Base-by-base conservation (phyloP, 306 rosid species). In the Erythrophleum fordii region DNA sequence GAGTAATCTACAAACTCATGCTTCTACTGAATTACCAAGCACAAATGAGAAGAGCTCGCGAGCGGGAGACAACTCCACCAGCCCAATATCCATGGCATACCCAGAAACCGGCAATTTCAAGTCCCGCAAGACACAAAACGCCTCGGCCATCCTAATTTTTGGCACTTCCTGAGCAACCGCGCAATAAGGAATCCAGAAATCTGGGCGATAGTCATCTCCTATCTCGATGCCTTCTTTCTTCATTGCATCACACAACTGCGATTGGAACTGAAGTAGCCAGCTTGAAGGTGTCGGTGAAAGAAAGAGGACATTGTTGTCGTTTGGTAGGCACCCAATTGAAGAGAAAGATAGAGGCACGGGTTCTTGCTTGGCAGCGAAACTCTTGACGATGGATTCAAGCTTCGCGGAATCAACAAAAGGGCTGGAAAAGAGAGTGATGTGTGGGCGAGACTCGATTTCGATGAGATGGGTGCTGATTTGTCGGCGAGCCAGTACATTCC, bases 371-470 rank as follows among this genome's bases (percentile, higher is more conserved):
- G 97, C 69, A 3, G 97, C 90, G 46, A 92, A 90, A 65, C 72
- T 41, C 53, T 73, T 87, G 76, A 96, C 61, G 0, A 89, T 52
- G 22, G 87, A 37, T 28, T 96, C 95, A 11, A 93, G 83, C 66
- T 85, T 93, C 4, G 89, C 71, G 13, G 97, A 88, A 41, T 96
- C 99, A 6, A 87, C 48, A n/a, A 68, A 87, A 0, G 92, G 75
- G 58, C 82, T 78, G 26, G 99, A 89, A 84, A 92, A 93, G 69
- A 96, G 97, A 2, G 99, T 93, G 77, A 96, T 93, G 92, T 96
- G 99, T 1, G 99, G 99, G 9, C 99, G 98, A 0, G 99, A 96
- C 26, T 88, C 97, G 60, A 92, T 93, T 75, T 93, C 97, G 75
- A 96, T 96, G 44, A 96, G 89, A 18, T 90, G 90, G 2, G 99